These are phyloP conservation scores for Botryotinia calthae DNA, from an alignment of 2,329 filamentous ascomycete genomes.

Conservation along the genomic window DNA sequence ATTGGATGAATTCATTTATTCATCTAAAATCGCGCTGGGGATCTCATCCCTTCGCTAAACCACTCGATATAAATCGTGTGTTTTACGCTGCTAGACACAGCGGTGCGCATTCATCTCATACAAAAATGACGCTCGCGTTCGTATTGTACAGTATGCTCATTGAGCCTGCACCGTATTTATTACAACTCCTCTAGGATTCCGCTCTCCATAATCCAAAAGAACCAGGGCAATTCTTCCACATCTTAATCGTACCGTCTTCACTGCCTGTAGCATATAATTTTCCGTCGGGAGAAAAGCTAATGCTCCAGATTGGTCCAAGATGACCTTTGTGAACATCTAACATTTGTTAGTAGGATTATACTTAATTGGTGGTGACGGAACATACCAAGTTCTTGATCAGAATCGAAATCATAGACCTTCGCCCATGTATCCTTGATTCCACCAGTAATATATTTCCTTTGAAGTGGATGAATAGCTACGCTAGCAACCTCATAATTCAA, in stretches of 20 bases:
- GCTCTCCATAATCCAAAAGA: slow-evolving; percentile 59
- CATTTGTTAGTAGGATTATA: slow-evolving; percentile 25
- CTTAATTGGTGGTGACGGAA: slow-evolving; percentile 22
- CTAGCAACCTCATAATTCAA: slow-evolving; percentile 85
- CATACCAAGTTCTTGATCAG: slow-evolving; percentile 72
- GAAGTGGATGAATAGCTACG: slow-evolving; percentile 79
- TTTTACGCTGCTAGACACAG: neutral
- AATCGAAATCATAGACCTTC: slow-evolving; percentile 87
- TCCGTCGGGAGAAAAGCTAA: slow-evolving; percentile 90
- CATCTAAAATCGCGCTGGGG: neutral
- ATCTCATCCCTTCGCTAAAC: slow-evolving; percentile 3
- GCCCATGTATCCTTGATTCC: slow-evolving; percentile 94
- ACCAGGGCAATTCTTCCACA: slow-evolving; percentile 72
- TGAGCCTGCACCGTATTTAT: neutral
- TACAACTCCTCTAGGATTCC: neutral
- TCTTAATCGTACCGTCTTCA: slow-evolving; percentile 95
- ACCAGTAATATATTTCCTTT: slow-evolving; percentile 82
- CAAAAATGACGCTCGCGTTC: neutral
- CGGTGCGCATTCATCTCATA: neutral
- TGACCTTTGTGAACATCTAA: slow-evolving; percentile 92
- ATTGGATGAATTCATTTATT: neutral
- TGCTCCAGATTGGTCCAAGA: slow-evolving; percentile 95
- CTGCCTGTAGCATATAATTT: slow-evolving; percentile 95
- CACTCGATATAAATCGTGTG: neutral
- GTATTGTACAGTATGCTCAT: slow-evolving; percentile 6